These are phyloP conservation scores for Prosopis cineraria DNA, from an alignment of 306 rosid genomes.

Conservation along the genomic window DNA sequence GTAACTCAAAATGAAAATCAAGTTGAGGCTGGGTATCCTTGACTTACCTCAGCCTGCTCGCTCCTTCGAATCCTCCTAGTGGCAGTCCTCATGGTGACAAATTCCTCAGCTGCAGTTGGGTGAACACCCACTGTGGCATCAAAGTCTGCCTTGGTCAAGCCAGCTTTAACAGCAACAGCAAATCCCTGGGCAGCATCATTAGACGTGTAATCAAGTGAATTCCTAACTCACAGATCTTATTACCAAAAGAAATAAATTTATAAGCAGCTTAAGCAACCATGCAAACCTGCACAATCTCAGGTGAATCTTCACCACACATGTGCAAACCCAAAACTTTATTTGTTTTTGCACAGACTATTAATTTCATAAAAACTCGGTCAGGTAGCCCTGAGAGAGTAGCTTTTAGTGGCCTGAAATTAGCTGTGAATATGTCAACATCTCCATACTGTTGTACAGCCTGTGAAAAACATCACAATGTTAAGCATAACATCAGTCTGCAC, in stretches of 20 bases:
- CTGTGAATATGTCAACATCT: slow-evolving; percentile 78
- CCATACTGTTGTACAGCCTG: slow-evolving; percentile 84
- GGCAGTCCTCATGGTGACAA: slow-evolving; percentile 92
- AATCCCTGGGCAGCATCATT: slow-evolving; percentile 68
- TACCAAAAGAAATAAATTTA: slow-evolving; percentile 8
- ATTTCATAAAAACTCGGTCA: slow-evolving; percentile 85
- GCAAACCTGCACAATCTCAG: slow-evolving; percentile 91
- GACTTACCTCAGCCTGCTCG: slow-evolving; percentile 65
- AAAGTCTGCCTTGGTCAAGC: slow-evolving; percentile 89
- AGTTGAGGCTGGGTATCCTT: slow-evolving; percentile 3
- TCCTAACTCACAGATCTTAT: slow-evolving; percentile 25
- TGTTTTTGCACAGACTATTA: slow-evolving; percentile 79
- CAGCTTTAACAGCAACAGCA: slow-evolving; percentile 92
- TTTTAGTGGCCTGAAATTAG: slow-evolving; percentile 90
- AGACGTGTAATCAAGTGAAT: slow-evolving; percentile 30
- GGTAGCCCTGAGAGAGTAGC: slow-evolving; percentile 97
- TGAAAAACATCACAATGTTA: slow-evolving; percentile 31
- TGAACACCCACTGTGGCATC: slow-evolving; percentile 93
- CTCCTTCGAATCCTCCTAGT: slow-evolving; percentile 68
- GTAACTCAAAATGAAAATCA: slow-evolving; percentile 25
- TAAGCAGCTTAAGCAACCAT: slow-evolving; percentile 27
- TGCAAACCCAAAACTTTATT: slow-evolving; percentile 77
- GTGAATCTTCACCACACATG: slow-evolving; percentile 94
- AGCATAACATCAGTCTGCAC: slow-evolving; percentile 24
- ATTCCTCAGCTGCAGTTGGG: slow-evolving; percentile 94